Evolutionary conservation across 2,329 filamentous ascomycete genomes (phyloP), one percentile per base, ranked within the genome.

Genomic region (Penicillium sp.): DNA sequence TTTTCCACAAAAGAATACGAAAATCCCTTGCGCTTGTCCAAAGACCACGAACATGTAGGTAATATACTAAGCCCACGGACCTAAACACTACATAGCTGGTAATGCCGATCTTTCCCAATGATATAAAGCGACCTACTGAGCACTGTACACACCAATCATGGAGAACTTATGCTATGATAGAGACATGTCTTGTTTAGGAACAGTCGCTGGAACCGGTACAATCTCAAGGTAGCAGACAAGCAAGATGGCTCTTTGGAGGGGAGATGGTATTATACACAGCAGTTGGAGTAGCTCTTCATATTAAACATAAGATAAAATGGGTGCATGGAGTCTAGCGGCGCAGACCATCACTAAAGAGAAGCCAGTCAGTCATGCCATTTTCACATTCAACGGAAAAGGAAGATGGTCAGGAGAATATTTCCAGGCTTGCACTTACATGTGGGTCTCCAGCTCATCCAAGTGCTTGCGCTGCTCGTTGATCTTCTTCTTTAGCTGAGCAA

Each of bases 341-440:
- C 64, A 93, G 76, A 58, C 88, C 83, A 63, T 93, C 83, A 66
- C 87, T 93, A 63, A 31, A 46, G 26, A 48, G 15, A 48, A 19
- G 32, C 31, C 17, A 17, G 45, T 62, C 40, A 61, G 57, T n/a
- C 7, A 41, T 29, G n/a, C 12, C 1, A 7, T 42, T n/a, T n/a
- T n/a, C n/a, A n/a, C n/a, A n/a, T n/a, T n/a, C n/a, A n/a, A n/a
- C n/a, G n/a, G n/a, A n/a, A n/a, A n/a, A n/a, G n/a, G n/a, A n/a
- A n/a, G n/a, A n/a, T n/a, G n/a, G n/a, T n/a, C n/a, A n/a, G 3
- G 19, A n/a, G 22, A 33, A 6, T 22, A 19, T 21, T 26, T 43
- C 3, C 19, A 15, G 17, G 19, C 32, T 37, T 38, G 42, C 46
- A n/a, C n/a, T n/a, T n/a, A n/a, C n/a, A n/a, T n/a, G n/a, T n/a